phyloP scores from a whole-genome alignment of 2,329 filamentous ascomycete species.

The Alternaria solani region DNA sequence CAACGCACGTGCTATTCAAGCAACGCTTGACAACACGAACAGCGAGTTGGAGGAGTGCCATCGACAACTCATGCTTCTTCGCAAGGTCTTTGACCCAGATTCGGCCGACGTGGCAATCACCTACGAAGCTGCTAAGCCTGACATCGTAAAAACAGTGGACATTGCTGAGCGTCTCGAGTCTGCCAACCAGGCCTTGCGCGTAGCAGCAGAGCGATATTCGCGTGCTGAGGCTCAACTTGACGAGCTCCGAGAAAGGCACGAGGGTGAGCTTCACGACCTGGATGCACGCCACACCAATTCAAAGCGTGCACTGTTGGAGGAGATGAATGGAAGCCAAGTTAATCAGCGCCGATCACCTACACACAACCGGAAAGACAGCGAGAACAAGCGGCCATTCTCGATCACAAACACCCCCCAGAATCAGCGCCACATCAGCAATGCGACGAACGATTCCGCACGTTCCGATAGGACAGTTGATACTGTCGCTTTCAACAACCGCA shows the following conservation, averaged over 20 bases:
- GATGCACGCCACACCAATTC: constrained; percentile 68
- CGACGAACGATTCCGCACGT: constrained; percentile 76
- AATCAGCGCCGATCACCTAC: constrained; percentile 73
- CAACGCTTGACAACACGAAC: constrained; percentile 79
- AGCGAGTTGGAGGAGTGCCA: constrained; percentile 83
- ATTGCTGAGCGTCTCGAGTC: constrained; percentile 86
- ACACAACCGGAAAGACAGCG: constrained; percentile 69
- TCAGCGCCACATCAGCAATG: constrained; percentile 72
- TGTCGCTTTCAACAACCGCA: constrained; percentile 82
- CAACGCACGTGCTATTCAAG: constrained; percentile 82
- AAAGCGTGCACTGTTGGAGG: constrained; percentile 80
- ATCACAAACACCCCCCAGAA: constrained; percentile 78
- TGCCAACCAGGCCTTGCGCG: constrained; percentile 84
- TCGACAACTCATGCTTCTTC: constrained; percentile 79
- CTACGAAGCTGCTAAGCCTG: constrained; percentile 73
- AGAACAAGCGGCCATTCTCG: constrained; percentile 70
- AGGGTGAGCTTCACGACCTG: constrained; percentile 73
- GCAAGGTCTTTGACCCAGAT: constrained; percentile 86
- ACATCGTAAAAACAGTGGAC: constrained; percentile 73
- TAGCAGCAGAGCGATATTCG: constrained; percentile 80
- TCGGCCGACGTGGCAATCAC: constrained; percentile 69
- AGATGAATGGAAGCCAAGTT: constrained; percentile 84
- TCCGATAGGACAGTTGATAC: constrained; percentile 89
- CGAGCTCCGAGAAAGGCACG: constrained; percentile 77
- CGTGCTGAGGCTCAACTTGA: constrained; percentile 85